These are phyloP conservation scores for Pyrenophora teres DNA, from an alignment of 2,329 filamentous ascomycete genomes.

Conservation along the genomic window DNA sequence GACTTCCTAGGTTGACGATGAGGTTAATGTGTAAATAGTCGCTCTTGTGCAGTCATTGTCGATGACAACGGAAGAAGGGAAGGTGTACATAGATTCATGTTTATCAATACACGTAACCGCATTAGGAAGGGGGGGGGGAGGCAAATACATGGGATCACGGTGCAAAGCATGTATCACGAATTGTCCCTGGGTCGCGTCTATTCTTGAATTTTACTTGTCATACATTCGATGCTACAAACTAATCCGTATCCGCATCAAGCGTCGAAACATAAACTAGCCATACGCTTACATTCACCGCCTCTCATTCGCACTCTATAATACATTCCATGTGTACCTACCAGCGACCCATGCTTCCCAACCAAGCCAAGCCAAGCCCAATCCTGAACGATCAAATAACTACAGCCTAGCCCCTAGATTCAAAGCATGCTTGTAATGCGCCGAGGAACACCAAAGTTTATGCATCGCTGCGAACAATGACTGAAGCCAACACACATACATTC, in stretches of 20 bases:
- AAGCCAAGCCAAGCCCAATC: neutral
- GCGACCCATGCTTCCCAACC: neutral
- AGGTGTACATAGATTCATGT: constrained; percentile 6
- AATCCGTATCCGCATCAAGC: too few relatives aligned
- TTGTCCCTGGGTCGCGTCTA: neutral
- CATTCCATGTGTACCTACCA: constrained; percentile 10
- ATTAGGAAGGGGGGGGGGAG: neutral
- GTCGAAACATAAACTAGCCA: too few relatives aligned
- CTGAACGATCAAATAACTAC: constrained; percentile 16
- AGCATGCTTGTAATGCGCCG: constrained; percentile 39
- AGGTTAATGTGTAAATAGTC: neutral
- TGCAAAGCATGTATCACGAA: constrained; percentile 11
- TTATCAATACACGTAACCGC: constrained; percentile 12
- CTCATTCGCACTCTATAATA: constrained; percentile 11
- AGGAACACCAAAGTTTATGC: constrained; percentile 45
- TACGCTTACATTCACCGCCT: too few relatives aligned
- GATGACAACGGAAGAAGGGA: constrained; percentile 1
- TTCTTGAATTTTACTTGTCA: too few relatives aligned
- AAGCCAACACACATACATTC: constrained; percentile 6
- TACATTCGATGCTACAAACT: too few relatives aligned
- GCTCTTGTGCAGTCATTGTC: constrained; percentile 12
- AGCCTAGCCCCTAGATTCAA: constrained; percentile 19
- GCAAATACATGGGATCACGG: constrained; percentile 19
- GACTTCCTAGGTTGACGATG: too few relatives aligned
- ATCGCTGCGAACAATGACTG: constrained; percentile 34